Evolutionary conservation across 2,329 filamentous ascomycete species (phyloP).

Genomic region (Fusarium buharicum): DNA sequence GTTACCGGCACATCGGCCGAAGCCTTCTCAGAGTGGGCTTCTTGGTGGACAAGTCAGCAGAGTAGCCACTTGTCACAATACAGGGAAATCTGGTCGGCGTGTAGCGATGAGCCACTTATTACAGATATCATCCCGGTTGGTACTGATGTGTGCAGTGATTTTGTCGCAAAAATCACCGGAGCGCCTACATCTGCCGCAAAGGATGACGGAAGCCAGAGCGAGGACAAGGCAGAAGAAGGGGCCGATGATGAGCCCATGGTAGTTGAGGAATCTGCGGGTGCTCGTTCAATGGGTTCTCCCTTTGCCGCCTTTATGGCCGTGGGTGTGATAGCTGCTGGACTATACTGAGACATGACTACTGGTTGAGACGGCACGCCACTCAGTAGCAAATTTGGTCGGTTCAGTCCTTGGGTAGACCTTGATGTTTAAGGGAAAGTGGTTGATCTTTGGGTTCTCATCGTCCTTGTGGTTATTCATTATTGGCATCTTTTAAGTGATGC

Average conservation of each 20-base stretch:
- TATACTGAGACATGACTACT: background rate
- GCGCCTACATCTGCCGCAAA: background rate
- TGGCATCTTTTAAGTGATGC: too few relatives aligned
- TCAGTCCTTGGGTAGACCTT: too few relatives aligned
- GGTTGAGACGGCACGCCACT: too few relatives aligned
- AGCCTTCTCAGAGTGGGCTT: slow-evolving; percentile 5
- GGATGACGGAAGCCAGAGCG: background rate
- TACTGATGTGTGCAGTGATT: slow-evolving; percentile 3
- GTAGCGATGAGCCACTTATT: slow-evolving; percentile 4
- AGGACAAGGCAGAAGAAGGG: background rate
- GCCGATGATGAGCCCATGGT: background rate
- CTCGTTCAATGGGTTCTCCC: background rate
- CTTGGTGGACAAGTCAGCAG: background rate
- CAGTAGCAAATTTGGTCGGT: too few relatives aligned
- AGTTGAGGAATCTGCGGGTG: background rate
- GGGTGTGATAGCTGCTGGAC: background rate
- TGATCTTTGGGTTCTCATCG: too few relatives aligned
- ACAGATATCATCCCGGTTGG: background rate
- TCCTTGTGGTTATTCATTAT: too few relatives aligned
- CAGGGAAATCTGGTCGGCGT: slow-evolving; percentile 4
- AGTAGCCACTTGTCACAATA: background rate
- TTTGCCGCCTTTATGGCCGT: background rate
- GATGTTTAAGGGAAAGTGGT: too few relatives aligned
- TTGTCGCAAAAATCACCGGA: slow-evolving; percentile 15
- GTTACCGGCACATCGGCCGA: background rate